These are phyloP conservation scores for Xylaria sp. DNA, from an alignment of 2,329 filamentous ascomycete species.

Conservation along the genomic window DNA sequence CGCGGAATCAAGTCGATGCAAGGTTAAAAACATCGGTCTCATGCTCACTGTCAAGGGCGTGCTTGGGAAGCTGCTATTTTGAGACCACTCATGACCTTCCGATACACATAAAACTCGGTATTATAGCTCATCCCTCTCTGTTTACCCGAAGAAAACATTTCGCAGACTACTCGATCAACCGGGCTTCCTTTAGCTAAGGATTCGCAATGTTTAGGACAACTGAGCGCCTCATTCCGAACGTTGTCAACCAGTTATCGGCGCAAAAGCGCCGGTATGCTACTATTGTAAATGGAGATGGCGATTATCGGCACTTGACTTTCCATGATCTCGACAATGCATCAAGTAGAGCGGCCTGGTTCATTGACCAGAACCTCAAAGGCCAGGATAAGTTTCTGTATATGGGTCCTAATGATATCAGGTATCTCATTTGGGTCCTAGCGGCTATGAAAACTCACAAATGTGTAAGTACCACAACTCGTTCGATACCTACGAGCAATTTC, in stretches of 20 bases:
- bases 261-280: slow-evolving; percentile 24
- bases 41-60: neutral
- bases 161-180: neutral
- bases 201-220: slow-evolving; percentile 31
- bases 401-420: slow-evolving; percentile 36
- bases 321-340: slow-evolving; percentile 40
- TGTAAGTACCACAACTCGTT: slow-evolving; percentile 18
- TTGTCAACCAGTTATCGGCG: slow-evolving; percentile 24
- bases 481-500: neutral
- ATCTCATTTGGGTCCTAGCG: slow-evolving; percentile 34
- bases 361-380: slow-evolving; percentile 29
- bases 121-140: neutral
- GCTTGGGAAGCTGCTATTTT: neutral
- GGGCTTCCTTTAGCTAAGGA: neutral
- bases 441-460: slow-evolving; percentile 39
- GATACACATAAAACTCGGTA: neutral
- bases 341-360: slow-evolving; percentile 41
- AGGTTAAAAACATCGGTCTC: neutral
- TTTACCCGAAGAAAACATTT: neutral
- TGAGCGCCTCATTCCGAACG: slow-evolving; percentile 31
- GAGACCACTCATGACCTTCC: neutral
- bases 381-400: slow-evolving; percentile 36
- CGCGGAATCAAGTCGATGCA: neutral
- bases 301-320: slow-evolving; percentile 34
- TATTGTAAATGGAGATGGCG: slow-evolving; percentile 29